Evolutionary conservation across 768 basidiomycete species (phyloP), one percentile per base, ranked within the genome.

Genomic region (Kwoniella dendrophila): DNA sequence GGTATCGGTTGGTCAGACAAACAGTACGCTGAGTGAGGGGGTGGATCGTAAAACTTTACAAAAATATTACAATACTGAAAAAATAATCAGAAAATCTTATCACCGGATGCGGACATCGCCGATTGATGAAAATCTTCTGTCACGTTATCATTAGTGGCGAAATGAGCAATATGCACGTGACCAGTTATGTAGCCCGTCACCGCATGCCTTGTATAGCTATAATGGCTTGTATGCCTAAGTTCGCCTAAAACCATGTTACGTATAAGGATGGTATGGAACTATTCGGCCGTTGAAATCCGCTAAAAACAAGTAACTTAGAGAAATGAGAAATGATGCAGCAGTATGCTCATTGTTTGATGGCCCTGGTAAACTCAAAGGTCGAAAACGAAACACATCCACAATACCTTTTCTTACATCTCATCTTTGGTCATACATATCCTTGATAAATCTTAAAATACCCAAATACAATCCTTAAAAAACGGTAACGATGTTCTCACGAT

Each of bases 401-500:
- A 29, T n/a, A n/a, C n/a, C 29, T 20, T 18, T 12, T 33, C 48
- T 50, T 29, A 18, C 48, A 29, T 50, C 48, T 29, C 48, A 16
- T 29, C 26, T 11, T 7, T 50, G 26, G 11, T 18, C 29, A 33
- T 27, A 6, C 14, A 30, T 27, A 50, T 27, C 26, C 26, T 33
- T 29, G n/a, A 14, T n/a, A 18, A 16, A 3, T 26, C 54, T 51
- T 14, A 32, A 34, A 29, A 30, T 14, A 41, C 12, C 38, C 1
- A 18, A 40, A 56, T 5, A 20, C 27, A 10, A 18, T 56, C 10
- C 41, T 44, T 12, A 56, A 47, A 51, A 36, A 27, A 47, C 30
- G 18, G 26, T 45, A 41, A 53, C 29, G 36, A 60, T 70, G 64
- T 64, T 68, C 69, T 48, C 73, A 47, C 68, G 70, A 50, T 61